Conservation (phyloP, 2,329 filamentous ascomycete species). For the Calonectria pseudoturangicola region DNA sequence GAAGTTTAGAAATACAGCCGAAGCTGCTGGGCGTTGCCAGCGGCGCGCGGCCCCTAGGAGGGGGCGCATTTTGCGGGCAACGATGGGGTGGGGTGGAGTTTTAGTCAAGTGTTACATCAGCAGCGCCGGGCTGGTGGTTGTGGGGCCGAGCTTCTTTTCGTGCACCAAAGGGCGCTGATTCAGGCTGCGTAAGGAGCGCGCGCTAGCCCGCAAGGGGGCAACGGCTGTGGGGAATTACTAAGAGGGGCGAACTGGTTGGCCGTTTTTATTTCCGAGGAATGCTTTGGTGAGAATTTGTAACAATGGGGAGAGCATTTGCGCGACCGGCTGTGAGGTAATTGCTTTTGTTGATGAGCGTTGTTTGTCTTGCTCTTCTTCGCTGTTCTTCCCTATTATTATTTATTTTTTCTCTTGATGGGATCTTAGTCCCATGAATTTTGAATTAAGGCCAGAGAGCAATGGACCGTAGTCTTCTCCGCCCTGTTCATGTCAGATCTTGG, state of each 20-base stretch:
- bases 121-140: conserved; percentile 6
- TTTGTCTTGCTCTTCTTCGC: neutral
- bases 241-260: conserved; percentile 41
- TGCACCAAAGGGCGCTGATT: conserved; percentile 50
- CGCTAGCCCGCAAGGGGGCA: conserved; percentile 19
- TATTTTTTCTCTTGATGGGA: neutral
- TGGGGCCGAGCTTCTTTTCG: conserved; percentile 20
- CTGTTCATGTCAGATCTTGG: neutral
- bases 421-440: neutral
- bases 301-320: neutral
- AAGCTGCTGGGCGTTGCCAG: conserved; percentile 29
- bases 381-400: neutral
- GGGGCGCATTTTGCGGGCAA: conserved; percentile 12
- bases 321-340: neutral
- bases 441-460: neutral
- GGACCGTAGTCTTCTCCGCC: neutral
- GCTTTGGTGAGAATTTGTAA: conserved; percentile 31
- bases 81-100: conserved; percentile 34
- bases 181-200: conserved; percentile 44
- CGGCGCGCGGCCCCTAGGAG: conserved; percentile 11
- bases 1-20: conserved; percentile 32
- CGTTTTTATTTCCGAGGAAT: conserved; percentile 6
- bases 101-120: conserved; percentile 42
- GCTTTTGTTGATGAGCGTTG: too few relatives aligned
- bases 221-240: conserved; percentile 40